Evolutionary conservation across 23 red algal genomes (phyloP).

Genomic region (Cyanidioschyzon merolae): DNA sequence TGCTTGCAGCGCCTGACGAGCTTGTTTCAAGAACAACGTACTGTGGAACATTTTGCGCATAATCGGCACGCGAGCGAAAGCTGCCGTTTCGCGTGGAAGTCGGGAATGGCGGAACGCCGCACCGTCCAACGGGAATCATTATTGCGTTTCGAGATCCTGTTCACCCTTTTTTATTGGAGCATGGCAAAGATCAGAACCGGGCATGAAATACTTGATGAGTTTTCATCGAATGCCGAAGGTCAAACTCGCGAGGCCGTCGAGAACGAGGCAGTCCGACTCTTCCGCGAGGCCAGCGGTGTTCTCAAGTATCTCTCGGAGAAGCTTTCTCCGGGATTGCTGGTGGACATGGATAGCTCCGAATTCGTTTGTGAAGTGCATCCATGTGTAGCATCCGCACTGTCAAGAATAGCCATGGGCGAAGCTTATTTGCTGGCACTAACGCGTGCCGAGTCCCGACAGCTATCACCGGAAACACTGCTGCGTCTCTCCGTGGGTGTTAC

Average conservation of each 20-base stretch:
- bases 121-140: not conserved
- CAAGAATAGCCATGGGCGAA: not conserved
- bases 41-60: not conserved
- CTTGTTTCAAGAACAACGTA: not conserved
- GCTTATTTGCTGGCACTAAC: not conserved
- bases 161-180: not conserved
- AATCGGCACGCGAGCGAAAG: not conserved
- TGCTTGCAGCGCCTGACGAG: not conserved
- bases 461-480: not conserved
- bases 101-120: not conserved
- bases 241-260: not conserved
- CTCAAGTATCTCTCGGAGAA: not conserved
- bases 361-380: slow-evolving; percentile 9
- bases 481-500: slow-evolving; percentile 4
- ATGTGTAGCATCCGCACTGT: not conserved
- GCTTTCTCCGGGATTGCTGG: not conserved
- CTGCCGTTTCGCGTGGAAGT: slow-evolving; percentile 6
- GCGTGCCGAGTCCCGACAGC: not conserved
- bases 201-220: not conserved
- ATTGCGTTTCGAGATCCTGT: slow-evolving; percentile 8
- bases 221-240: not conserved
- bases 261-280: slow-evolving; percentile 3
- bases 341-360: not conserved
- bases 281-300: not conserved
- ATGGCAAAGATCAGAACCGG: not conserved